Conservation (phyloP, 345 rosid genomes). For the Sisymbrium altissimum region DNA sequence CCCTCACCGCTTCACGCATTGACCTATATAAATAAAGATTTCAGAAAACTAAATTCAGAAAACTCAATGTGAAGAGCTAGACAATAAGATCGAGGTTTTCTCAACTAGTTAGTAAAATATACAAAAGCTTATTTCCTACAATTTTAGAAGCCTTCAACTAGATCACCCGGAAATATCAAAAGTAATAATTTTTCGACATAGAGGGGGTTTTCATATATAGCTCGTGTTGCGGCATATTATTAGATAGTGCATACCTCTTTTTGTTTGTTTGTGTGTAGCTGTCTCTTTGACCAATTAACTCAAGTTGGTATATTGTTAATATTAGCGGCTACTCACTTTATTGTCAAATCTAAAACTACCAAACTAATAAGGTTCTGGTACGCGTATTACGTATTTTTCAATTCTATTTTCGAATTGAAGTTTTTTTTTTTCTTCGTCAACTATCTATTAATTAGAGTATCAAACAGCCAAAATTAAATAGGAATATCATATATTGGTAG, state of each 20-base stretch:
- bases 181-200: background rate
- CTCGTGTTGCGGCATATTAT: background rate
- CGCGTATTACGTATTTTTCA: too few species aligned
- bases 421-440: too few species aligned
- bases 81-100: background rate
- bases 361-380: too few species aligned
- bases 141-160: background rate
- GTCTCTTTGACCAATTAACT: slow-evolving; percentile 14
- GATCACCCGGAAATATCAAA: background rate
- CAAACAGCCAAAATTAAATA: too few species aligned
- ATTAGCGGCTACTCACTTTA: too few species aligned
- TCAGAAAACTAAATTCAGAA: background rate
- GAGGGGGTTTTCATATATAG: background rate
- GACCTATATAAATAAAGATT: background rate
- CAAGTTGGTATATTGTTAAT: slow-evolving; percentile 14
- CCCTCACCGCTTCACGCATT: slow-evolving; percentile 9
- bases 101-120: background rate
- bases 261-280: too few species aligned
- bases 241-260: background rate
- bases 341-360: too few species aligned
- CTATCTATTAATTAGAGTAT: too few species aligned
- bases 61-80: background rate
- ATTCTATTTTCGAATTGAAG: too few species aligned
- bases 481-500: too few species aligned
- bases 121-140: background rate